Percentiles rank a stretch among this genome's conserved stretches.
Evolutionary conservation across 148 eudicot species (phyloP).

Genomic region (Polygonum aviculare): DNA sequence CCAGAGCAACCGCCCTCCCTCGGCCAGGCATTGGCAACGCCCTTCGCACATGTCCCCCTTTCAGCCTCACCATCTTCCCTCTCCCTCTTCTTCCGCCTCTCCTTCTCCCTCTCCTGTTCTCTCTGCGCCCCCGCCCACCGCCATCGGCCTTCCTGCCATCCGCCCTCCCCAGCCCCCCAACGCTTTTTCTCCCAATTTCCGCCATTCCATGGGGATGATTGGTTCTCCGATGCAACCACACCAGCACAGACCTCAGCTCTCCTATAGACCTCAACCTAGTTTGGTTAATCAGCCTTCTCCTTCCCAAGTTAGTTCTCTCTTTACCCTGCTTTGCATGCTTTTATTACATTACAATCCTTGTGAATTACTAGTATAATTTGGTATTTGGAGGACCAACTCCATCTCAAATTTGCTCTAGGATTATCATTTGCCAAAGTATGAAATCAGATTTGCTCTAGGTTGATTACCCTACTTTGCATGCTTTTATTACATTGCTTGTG

Average conservation of each 20-base stretch:
- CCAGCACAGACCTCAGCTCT: constrained; percentile 61
- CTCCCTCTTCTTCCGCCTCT: constrained; percentile 21
- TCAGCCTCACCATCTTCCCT: constrained; percentile 23
- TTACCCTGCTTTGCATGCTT: neutral
- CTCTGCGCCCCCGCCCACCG: constrained; percentile 36
- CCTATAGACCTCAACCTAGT: constrained; percentile 47
- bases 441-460: neutral
- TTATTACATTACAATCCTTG: neutral
- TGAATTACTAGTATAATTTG: neutral
- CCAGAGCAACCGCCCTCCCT: constrained; percentile 20
- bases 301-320: constrained; percentile 38
- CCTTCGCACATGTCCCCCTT: constrained; percentile 31
- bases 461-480: too few relatives aligned
- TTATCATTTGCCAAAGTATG: neutral
- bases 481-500: too few relatives aligned
- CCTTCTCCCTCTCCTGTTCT: constrained; percentile 16
- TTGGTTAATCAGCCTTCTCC: constrained; percentile 32
- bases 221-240: constrained; percentile 48
- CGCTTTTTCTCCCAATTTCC: constrained; percentile 36
- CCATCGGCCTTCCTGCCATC: constrained; percentile 65
- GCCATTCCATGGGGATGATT: constrained; percentile 25
- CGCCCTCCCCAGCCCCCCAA: constrained; percentile 33
- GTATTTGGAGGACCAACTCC: neutral
- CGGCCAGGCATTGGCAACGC: constrained; percentile 45
- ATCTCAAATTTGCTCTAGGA: neutral